Base-by-base conservation (phyloP, 352 stramenopile species). In the Plasmopara halstedii region DNA sequence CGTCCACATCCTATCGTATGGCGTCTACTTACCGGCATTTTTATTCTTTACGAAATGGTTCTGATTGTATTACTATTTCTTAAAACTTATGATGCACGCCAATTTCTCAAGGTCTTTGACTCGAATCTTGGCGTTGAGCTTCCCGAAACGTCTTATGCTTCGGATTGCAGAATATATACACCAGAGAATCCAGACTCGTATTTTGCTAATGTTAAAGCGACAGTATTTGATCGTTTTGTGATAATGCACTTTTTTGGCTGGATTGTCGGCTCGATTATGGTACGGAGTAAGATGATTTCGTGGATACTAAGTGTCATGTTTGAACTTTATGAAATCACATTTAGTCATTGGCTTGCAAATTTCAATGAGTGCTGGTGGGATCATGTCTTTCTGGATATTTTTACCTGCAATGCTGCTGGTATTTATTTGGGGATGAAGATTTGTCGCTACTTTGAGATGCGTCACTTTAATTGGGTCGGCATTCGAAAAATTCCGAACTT, bases 311-410 rank as follows among this genome's bases (percentile, higher is more conserved):
- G 76, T 50, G 59, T 93, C 64, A 75, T 90, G 64, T 93, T 88
- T 43, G 82, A 93, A 54, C 66, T 87, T 27, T 90, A 88, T 55
- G 84, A 90, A 58, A 67, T 95, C 42, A 85, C 84, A 47, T 94
- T 95, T 61, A 73, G 85, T 48, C 85, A 95, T 66, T 94, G 92
- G 68, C 77, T 95, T 6, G 70, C 86, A 37, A 95, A 97, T 65
- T 97, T 97, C 56, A 88, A 96, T 54, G 90, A 97, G 63, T 97
- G 90, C 67, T 97, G 89, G 89, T 97, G 90, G 90, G 90, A 97
- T 61, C 86, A 95, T 42, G 40, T 97, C 22, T 88, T 97, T 46
- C 76, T 96, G 38, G 90, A 97, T 53, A 84, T 97, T 34, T 86
- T 97, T 62, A 89, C 85, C 34, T 96, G 88, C 73, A 97, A 97